Evolutionary conservation across 345 rosid species (phyloP).

Genomic region (Kandelia obovata): DNA sequence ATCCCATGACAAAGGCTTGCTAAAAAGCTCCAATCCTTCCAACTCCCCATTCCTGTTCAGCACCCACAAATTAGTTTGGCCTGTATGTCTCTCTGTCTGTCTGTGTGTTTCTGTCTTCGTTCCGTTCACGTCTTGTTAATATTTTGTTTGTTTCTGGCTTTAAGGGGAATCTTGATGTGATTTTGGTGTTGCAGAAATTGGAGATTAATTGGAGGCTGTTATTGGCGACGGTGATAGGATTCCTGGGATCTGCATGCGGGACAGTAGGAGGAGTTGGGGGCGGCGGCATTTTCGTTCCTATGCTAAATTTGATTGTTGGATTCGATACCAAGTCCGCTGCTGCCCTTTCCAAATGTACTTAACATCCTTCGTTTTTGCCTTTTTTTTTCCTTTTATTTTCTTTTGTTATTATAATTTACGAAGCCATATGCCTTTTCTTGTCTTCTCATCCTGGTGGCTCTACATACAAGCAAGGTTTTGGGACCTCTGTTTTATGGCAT

Average conservation of each 20-base stretch:
- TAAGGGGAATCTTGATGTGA: neutral
- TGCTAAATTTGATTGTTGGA: constrained; percentile 87
- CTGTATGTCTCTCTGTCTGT: constrained; percentile 40
- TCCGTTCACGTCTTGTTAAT: neutral
- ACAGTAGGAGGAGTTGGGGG: constrained; percentile 98
- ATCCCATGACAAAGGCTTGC: neutral
- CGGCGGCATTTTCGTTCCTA: constrained; percentile 94
- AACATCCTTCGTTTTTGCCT: neutral
- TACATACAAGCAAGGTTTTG: no score
- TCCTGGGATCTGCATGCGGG: constrained; percentile 89
- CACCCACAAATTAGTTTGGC: constrained; percentile 53
- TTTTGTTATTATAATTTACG: neutral
- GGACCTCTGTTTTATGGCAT: no score
- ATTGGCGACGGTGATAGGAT: constrained; percentile 71
- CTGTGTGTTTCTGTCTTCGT: neutral
- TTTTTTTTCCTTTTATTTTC: neutral
- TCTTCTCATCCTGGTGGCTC: no score
- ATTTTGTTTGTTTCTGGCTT: neutral
- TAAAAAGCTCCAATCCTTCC: constrained; percentile 17
- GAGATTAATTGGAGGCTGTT: constrained; percentile 63
- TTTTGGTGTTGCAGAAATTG: constrained; percentile 42
- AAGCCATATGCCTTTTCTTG: neutral
- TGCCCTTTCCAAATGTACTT: constrained; percentile 84
- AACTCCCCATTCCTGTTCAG: constrained; percentile 12
- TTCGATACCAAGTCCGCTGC: constrained; percentile 96